These are phyloP conservation scores for Trichoderma gamsii DNA, from an alignment of 495 filamentous ascomycete species.

Conservation along the genomic window DNA sequence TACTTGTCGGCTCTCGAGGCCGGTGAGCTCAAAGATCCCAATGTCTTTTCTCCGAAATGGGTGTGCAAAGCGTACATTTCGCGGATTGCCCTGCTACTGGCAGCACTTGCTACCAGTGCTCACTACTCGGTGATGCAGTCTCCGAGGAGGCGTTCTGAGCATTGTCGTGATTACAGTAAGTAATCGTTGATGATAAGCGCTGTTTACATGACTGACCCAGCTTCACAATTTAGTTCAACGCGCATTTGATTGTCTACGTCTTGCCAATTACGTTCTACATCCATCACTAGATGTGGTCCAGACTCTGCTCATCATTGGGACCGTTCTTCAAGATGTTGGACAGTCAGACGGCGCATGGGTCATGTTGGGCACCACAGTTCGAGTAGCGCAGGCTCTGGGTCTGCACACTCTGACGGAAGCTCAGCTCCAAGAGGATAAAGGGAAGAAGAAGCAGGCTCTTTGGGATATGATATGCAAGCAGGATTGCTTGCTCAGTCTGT, in stretches of 20 bases:
- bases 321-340: neutral
- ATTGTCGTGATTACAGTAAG: neutral
- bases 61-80: neutral
- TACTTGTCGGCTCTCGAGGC: neutral
- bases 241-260: neutral
- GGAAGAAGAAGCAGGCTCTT: neutral
- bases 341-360: neutral
- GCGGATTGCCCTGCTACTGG: constrained; percentile 1
- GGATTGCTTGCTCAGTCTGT: constrained; percentile 5
- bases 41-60: neutral
- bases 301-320: neutral
- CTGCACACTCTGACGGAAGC: neutral
- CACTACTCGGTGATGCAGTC: neutral
- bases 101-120: neutral
- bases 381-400: neutral
- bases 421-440: neutral
- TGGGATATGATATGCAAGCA: neutral
- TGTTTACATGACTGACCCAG: neutral
- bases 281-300: neutral
- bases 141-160: neutral
- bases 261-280: neutral
- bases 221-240: neutral
- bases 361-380: constrained; percentile 1
- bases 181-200: neutral
- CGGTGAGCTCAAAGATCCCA: neutral